Base-by-base conservation (phyloP, 179 eudicot species). In the Beta lomatogona region DNA sequence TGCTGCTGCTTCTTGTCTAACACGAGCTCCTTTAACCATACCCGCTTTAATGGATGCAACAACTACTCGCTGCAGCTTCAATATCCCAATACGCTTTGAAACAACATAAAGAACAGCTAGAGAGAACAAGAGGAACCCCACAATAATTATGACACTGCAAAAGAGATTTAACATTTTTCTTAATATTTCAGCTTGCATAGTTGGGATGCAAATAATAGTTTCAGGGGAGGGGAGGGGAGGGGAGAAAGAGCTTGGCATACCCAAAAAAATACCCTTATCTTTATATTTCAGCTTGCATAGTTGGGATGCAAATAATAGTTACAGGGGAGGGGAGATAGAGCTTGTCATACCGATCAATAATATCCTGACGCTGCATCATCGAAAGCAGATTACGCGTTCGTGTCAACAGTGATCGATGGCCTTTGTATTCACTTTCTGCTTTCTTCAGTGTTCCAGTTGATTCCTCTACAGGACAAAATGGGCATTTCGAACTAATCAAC, bases 341-440 rank as follows among this genome's bases (percentile, higher is more conserved):
- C 18, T 36, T n/a, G 19, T 41, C 21, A 31, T 84, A 91, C 97
- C 98, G 90, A 85, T 95, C 98, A 22, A 93, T 84, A 65, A 95
- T 87, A 85, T 93, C 98, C 84, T 95, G 97, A 36, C 97, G 97
- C 80, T 91, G 96, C 98, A 95, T 93, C 57, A 93, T 95, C 67
- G 97, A 92, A 61, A 95, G 97, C 65, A 93, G 88, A 86, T 90
- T 90, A 67, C 98, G 89, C 31, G 98, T 95, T 59, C 97, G 93
- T 87, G 86, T 86, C 45, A 95, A 89, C 78, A 95, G 82, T 7
- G 97, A 93, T 54, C 88, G 88, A 69, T 95, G 98, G 19, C 97
- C 98, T 82, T 90, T 93, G 88, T 95, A 95, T 85, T 95, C 98
- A 65, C 82, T 88, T 86, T 95, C 98, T 55, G 98, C 97, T 80